A percentile compares a stretch with the other conserved stretches of the same genome.
phyloP scores from a whole-genome alignment of 2,329 filamentous ascomycete species.

The Verticillium nubilum region DNA sequence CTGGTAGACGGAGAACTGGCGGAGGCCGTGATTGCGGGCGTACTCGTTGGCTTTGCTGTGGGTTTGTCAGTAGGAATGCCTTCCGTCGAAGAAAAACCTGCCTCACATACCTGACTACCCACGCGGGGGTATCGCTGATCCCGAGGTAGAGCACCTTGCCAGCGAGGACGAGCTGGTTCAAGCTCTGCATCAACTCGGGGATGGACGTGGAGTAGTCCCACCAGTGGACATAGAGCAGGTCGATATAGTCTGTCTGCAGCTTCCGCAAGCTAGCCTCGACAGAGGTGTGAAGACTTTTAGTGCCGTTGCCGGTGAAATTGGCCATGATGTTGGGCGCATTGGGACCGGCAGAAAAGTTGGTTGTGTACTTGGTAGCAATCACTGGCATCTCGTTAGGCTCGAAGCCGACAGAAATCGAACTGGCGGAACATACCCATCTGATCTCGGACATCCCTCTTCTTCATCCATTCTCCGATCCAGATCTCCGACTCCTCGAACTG shows the following conservation, averaged over 20 bases:
- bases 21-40: conserved; percentile 63
- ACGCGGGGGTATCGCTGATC: conserved; percentile 64
- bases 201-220: conserved; percentile 65
- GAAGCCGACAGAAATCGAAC: background rate
- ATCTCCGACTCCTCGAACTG: conserved; percentile 56
- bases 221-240: conserved; percentile 60
- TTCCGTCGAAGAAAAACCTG: background rate
- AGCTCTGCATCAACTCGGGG: conserved; percentile 62
- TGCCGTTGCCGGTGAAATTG: conserved; percentile 53
- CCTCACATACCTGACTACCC: conserved; percentile 48
- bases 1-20: conserved; percentile 65
- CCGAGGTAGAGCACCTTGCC: conserved; percentile 64
- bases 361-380: conserved; percentile 65
- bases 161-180: conserved; percentile 53
- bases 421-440: conserved; percentile 43
- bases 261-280: conserved; percentile 52
- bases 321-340: conserved; percentile 37
- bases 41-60: conserved; percentile 59
- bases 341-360: conserved; percentile 43
- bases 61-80: conserved; percentile 1
- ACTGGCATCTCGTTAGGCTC: conserved; percentile 31
- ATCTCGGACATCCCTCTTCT: conserved; percentile 56
- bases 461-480: conserved; percentile 70
- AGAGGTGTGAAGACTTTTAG: conserved; percentile 54
- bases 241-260: conserved; percentile 64